Percentiles rank a stretch among this genome's conserved stretches.
Conservation (phyloP, 331 rosid genomes). For the Prunus yedoensis region DNA sequence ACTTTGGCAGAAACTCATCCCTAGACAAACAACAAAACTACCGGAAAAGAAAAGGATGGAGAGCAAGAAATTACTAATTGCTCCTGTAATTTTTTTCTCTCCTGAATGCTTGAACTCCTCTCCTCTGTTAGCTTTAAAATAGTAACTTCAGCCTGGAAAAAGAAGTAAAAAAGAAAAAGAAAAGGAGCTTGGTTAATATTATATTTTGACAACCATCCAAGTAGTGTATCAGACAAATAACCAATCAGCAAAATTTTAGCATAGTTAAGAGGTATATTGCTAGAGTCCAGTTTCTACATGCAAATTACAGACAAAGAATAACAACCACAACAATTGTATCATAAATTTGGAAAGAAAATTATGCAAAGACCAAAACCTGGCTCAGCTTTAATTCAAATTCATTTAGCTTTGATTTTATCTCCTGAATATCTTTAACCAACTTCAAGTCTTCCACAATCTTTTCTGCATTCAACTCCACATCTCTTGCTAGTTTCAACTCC, state of each 20-base stretch:
- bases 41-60: conserved; percentile 11
- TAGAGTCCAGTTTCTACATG: conserved; percentile 18
- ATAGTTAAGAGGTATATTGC: not conserved
- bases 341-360: conserved; percentile 4
- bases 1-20: not conserved
- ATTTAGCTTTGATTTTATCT: conserved; percentile 67
- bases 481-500: not conserved
- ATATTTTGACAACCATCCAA: not conserved
- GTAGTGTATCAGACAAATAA: not conserved
- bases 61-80: conserved; percentile 52
- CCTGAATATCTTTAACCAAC: conserved; percentile 56
- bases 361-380: conserved; percentile 57
- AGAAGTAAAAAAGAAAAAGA: not conserved
- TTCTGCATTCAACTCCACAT: conserved; percentile 11
- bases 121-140: conserved; percentile 73
- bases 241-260: not conserved
- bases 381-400: conserved; percentile 72
- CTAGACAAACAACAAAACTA: conserved; percentile 5
- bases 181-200: not conserved
- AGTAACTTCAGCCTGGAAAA: conserved; percentile 68
- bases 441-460: conserved; percentile 22
- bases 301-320: conserved; percentile 17
- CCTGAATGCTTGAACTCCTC: conserved; percentile 66
- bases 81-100: conserved; percentile 48
- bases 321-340: conserved; percentile 18